Conservation (phyloP, 1,284 basidiomycete species). For the Pisolithus thermaeus region DNA sequence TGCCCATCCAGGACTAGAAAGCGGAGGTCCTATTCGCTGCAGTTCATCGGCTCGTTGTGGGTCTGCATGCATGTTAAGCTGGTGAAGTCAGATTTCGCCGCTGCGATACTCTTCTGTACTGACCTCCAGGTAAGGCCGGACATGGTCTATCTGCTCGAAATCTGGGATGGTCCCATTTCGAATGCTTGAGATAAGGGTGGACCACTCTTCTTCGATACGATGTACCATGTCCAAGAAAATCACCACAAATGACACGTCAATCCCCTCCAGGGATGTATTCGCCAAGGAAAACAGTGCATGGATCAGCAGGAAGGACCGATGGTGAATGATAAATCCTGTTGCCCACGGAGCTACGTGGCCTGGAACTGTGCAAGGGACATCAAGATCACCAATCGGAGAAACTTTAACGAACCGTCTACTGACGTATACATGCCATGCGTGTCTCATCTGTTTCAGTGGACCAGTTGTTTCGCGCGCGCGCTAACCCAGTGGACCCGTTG, state of each 20-base stretch:
- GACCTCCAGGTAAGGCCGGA: conserved; percentile 16
- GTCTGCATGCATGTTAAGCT: conserved; percentile 12
- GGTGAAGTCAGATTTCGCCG: not conserved
- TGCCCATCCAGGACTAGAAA: conserved; percentile 12
- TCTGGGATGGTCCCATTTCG: conserved; percentile 14
- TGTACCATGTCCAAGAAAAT: conserved; percentile 18
- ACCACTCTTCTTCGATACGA: conserved; percentile 19
- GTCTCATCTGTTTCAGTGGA: conserved; percentile 10
- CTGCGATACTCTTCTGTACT: not conserved
- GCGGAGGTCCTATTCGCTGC: conserved; percentile 11
- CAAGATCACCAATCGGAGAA: no score
- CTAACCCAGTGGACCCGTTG: conserved; percentile 11
- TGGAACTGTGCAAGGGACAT: no score
- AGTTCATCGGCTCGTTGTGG: conserved; percentile 12
- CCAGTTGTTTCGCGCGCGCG: conserved; percentile 15
- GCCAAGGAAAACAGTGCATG: conserved; percentile 15
- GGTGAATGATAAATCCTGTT: conserved; percentile 12
- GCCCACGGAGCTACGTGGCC: conserved; percentile 10
- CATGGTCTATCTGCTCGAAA: conserved; percentile 11
- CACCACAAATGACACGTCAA: conserved; percentile 12
- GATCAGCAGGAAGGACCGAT: conserved; percentile 16
- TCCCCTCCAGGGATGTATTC: conserved; percentile 12
- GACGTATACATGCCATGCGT: no score
- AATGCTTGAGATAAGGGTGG: conserved; percentile 11
- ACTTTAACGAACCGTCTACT: no score